These are phyloP conservation scores for Camellia sinensis DNA, from an alignment of 148 eudicot species.

Conservation along the genomic window DNA sequence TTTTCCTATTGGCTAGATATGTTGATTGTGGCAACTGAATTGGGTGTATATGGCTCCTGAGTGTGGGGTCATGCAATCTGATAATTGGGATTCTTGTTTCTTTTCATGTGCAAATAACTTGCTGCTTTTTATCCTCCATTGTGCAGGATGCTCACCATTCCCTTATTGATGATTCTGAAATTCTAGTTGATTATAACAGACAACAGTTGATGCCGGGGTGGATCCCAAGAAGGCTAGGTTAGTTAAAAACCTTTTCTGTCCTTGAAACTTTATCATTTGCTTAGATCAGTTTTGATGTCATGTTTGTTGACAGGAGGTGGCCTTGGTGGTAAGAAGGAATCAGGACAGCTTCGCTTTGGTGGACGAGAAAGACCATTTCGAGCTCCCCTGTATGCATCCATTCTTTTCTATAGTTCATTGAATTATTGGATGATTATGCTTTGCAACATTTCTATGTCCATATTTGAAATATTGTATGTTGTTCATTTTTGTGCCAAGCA, in stretches of 20 bases:
- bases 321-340: conserved; percentile 93
- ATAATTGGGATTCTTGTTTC: background rate
- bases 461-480: background rate
- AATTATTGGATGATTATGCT: background rate
- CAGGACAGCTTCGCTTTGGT: conserved; percentile 98
- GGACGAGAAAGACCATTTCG: conserved; percentile 98
- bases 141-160: conserved; percentile 91
- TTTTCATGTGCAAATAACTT: background rate
- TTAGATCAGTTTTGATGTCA: background rate
- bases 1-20: background rate
- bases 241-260: conserved; percentile 21
- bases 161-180: conserved; percentile 80
- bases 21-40: background rate
- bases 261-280: background rate
- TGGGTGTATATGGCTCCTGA: background rate
- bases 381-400: conserved; percentile 79
- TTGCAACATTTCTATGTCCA: background rate
- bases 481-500: background rate
- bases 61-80: background rate
- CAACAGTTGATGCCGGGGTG: conserved; percentile 97
- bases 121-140: conserved; percentile 3
- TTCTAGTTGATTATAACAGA: conserved; percentile 89
- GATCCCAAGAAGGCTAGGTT: conserved; percentile 98
- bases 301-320: conserved; percentile 70
- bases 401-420: background rate